Conservation (phyloP, 2,329 filamentous ascomycete genomes). For the Drechslerella coelobrocha region DNA sequence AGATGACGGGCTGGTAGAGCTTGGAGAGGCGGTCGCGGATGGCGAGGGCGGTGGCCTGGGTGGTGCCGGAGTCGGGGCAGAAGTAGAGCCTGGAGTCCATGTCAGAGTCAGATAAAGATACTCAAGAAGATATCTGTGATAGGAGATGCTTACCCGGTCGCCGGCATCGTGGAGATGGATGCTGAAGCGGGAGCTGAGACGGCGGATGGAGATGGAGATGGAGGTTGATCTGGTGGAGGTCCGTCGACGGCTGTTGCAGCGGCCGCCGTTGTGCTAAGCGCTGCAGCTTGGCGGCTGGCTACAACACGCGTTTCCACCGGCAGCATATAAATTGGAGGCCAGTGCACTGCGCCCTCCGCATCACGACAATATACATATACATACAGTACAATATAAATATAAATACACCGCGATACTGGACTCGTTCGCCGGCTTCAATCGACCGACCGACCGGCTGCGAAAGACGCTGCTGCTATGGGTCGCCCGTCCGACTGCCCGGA, state of each 20-base stretch:
- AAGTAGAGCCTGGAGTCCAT: slow-evolving; percentile 53
- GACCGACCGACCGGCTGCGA: not conserved
- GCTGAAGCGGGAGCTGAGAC: not conserved
- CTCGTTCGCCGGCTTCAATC: no score
- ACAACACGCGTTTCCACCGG: no score
- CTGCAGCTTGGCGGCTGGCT: not conserved
- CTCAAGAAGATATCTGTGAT: not conserved
- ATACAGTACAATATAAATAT: no score
- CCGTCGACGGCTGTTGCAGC: not conserved
- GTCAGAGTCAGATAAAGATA: slow-evolving; percentile 2
- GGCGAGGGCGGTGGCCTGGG: slow-evolving; percentile 38
- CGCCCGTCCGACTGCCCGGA: slow-evolving; percentile 3
- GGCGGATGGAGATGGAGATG: not conserved
- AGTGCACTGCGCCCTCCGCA: not conserved
- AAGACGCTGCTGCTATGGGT: slow-evolving; percentile 2
- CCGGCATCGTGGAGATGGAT: slow-evolving; percentile 49
- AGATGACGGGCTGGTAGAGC: slow-evolving; percentile 52
- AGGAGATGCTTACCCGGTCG: slow-evolving; percentile 50
- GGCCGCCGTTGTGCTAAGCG: no score
- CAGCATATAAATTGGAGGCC: no score
- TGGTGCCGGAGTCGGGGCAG: slow-evolving; percentile 52
- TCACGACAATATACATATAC: no score
- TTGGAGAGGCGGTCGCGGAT: slow-evolving; percentile 54
- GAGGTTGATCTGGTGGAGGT: not conserved
- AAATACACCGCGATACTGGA: no score